A percentile compares a stretch with the other conserved stretches of the same genome.
phyloP scores from a whole-genome alignment of 441 rosid genomes.

The Viola pubescens region DNA sequence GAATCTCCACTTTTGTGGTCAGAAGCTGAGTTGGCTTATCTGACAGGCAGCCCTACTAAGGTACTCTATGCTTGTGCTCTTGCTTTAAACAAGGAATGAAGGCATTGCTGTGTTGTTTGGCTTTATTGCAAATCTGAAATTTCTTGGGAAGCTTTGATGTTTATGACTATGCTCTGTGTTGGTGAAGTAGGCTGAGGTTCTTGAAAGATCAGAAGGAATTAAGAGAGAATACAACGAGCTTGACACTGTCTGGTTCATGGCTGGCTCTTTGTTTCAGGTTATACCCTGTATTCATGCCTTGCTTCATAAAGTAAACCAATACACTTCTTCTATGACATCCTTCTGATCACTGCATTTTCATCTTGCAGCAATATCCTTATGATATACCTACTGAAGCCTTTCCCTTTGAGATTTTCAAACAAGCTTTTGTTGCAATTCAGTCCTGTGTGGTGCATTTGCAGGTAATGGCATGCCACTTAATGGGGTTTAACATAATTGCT shows the following conservation, averaged over 20 bases:
- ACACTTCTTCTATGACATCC: constrained; percentile 1
- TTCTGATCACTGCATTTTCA: constrained; percentile 18
- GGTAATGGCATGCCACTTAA: constrained; percentile 25
- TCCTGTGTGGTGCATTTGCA: constrained; percentile 96
- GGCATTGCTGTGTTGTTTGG: background rate
- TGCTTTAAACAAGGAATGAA: background rate
- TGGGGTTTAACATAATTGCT: no score
- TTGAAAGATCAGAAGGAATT: constrained; percentile 80
- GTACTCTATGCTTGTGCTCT: constrained; percentile 25
- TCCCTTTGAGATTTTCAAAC: constrained; percentile 80
- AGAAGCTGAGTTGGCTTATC: constrained; percentile 68
- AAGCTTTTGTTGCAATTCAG: constrained; percentile 93
- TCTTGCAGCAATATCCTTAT: constrained; percentile 85
- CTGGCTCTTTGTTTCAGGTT: constrained; percentile 96
- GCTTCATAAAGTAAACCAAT: constrained; percentile 1
- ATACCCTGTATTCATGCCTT: constrained; percentile 9
- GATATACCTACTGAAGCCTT: constrained; percentile 98
- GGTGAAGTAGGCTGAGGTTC: constrained; percentile 62
- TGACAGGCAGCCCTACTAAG: constrained; percentile 91
- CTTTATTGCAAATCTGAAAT: background rate
- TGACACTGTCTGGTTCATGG: constrained; percentile 98
- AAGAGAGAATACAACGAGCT: constrained; percentile 79
- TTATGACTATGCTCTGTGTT: constrained; percentile 21
- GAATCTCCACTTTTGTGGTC: constrained; percentile 96
- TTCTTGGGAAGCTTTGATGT: background rate